A percentile compares a stretch with the other conserved stretches of the same genome.
phyloP scores from a whole-genome alignment of 495 filamentous ascomycete genomes.

The Aspergillus diversus region DNA sequence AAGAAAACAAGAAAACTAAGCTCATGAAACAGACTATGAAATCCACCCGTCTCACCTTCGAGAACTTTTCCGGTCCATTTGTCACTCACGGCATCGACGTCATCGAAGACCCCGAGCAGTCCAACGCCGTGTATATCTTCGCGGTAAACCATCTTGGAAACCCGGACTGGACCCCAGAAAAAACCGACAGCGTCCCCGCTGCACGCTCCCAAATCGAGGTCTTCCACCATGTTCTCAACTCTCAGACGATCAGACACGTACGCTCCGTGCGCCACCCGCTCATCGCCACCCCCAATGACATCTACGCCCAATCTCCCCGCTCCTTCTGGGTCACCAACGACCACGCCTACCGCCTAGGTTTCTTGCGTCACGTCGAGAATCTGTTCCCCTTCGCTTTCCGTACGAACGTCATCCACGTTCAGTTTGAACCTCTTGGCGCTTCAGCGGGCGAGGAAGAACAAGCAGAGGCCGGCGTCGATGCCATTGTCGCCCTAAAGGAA shows the following conservation, averaged over 20 bases:
- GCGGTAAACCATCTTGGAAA: slow-evolving; percentile 63
- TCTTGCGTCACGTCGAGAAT: slow-evolving; percentile 48
- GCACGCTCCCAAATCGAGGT: slow-evolving; percentile 60
- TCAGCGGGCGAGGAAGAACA: slow-evolving; percentile 1
- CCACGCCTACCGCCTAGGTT: slow-evolving; percentile 55
- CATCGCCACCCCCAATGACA: slow-evolving; percentile 64
- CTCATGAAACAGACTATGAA: slow-evolving; percentile 47
- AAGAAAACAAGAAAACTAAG: not conserved
- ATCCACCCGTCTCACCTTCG: slow-evolving; percentile 49
- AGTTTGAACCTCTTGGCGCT: slow-evolving; percentile 24
- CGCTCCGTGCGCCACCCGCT: slow-evolving; percentile 47
- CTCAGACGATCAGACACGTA: slow-evolving; percentile 40
- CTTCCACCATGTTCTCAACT: slow-evolving; percentile 55
- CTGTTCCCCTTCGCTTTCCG: slow-evolving; percentile 40
- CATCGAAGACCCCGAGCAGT: slow-evolving; percentile 45
- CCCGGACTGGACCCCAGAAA: slow-evolving; percentile 31
- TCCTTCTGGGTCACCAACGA: slow-evolving; percentile 66
- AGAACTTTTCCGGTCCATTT: slow-evolving; percentile 57
- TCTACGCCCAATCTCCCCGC: slow-evolving; percentile 50
- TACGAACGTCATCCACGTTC: slow-evolving; percentile 42
- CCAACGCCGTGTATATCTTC: slow-evolving; percentile 59
- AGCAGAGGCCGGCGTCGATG: slow-evolving; percentile 42
- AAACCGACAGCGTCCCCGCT: slow-evolving; percentile 28
- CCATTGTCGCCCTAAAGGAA: slow-evolving; percentile 42
- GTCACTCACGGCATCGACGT: slow-evolving; percentile 66